A percentile compares a stretch with the other conserved stretches of the same genome.
Conservation (phyloP, 805 yeast genomes). For the Danielozyma ontarioensis region DNA sequence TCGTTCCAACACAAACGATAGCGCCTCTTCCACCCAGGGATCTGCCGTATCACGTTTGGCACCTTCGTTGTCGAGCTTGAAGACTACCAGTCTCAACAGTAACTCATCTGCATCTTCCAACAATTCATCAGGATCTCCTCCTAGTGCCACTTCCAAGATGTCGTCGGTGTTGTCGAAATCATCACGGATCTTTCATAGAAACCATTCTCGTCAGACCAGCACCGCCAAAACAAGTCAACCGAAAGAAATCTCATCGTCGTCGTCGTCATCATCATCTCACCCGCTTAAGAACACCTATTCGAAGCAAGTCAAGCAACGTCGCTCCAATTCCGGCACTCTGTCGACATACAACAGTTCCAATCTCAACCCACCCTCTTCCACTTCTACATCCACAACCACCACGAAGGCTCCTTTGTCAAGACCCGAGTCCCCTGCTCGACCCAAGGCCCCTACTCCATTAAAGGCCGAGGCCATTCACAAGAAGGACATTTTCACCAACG, state of each 20-base stretch:
- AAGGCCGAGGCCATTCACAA: neutral
- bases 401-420: neutral
- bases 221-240: slow-evolving; percentile 3
- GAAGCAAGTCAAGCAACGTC: slow-evolving; percentile 25
- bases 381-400: too few species aligned
- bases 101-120: neutral
- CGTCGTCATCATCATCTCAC: slow-evolving; percentile 8
- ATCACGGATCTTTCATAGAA: slow-evolving; percentile 21
- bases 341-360: slow-evolving; percentile 6
- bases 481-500: neutral
- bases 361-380: slow-evolving; percentile 6
- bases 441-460: neutral
- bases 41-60: neutral
- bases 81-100: neutral
- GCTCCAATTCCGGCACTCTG: slow-evolving; percentile 25
- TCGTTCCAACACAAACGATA: neutral
- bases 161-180: slow-evolving; percentile 23
- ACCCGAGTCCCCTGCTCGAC: neutral
- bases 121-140: neutral
- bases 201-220: slow-evolving; percentile 8
- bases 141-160: slow-evolving; percentile 6
- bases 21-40: neutral
- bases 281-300: slow-evolving; percentile 25
- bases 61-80: neutral
- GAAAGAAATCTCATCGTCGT: slow-evolving; percentile 3